Conservation (phyloP, 2,329 filamentous ascomycete species). For the Fusarium sp. region DNA sequence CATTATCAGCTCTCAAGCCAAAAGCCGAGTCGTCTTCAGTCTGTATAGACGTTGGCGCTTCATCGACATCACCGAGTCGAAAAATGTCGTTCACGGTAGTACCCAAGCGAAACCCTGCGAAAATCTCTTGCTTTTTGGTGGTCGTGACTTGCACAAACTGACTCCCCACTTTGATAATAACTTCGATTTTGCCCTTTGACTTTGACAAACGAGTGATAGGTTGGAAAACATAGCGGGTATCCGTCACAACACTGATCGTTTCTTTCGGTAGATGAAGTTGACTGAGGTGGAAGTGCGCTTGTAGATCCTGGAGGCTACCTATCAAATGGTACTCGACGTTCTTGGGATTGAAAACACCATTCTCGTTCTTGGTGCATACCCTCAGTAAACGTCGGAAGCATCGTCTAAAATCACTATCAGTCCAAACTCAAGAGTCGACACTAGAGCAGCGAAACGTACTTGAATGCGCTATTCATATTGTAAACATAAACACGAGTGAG, state of each 20-base stretch:
- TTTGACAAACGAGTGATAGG: conserved; percentile 75
- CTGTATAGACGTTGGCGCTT: conserved; percentile 73
- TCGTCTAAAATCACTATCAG: conserved; percentile 57
- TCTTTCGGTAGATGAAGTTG: conserved; percentile 77
- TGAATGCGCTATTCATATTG: conserved; percentile 79
- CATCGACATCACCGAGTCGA: conserved; percentile 74
- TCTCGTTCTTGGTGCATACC: conserved; percentile 71
- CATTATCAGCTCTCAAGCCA: conserved; percentile 75
- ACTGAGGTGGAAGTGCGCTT: conserved; percentile 74
- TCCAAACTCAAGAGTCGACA: not conserved
- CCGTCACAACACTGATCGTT: conserved; percentile 75
- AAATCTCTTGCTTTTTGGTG: conserved; percentile 75
- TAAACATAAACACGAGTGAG: conserved; percentile 75
- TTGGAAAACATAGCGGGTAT: conserved; percentile 74
- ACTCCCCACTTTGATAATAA: conserved; percentile 75
- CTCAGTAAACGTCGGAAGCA: conserved; percentile 74
- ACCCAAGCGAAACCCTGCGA: conserved; percentile 70
- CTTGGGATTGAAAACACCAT: conserved; percentile 70
- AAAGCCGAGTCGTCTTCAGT: conserved; percentile 76
- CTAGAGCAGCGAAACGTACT: conserved; percentile 53
- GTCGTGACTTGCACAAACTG: conserved; percentile 79
- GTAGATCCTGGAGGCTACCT: conserved; percentile 74
- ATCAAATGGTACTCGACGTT: conserved; percentile 76
- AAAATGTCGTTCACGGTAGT: conserved; percentile 79
- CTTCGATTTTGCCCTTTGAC: conserved; percentile 77